Base-by-base conservation (phyloP, 2,329 filamentous ascomycete genomes). In the Penicillium thymicola region DNA sequence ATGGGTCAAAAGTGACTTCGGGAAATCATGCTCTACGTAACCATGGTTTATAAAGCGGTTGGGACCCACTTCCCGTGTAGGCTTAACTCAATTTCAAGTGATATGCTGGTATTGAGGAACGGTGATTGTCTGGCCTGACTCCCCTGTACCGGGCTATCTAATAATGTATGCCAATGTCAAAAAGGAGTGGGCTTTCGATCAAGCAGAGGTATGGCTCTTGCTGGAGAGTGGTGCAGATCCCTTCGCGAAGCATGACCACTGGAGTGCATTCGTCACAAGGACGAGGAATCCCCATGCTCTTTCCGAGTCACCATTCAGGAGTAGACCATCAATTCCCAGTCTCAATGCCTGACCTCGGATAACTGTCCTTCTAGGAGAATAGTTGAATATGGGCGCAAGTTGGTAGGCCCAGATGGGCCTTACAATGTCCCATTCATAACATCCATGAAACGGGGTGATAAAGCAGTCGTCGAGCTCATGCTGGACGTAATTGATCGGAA, bases 51-150 rank as follows among this genome's bases (percentile, higher is more conserved):
- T 6, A 21, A 42, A 9, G 47, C 44, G 46, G 57, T 59, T 54
- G 2, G 41, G 41, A 16, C 18, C 57, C 58, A 58, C 58, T 46
- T 48, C 50, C 50, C 58, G 55, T 43, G 27, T 34, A 38, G 14
- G 38, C 43, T 13, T 9, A 49, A 50, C 30, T 37, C 36, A 50
- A 21, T 50, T 34, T 14, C 11, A 25, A 32, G 37, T 3, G 21
- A 2, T 21, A 21, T 21, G 21, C 23, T 38, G 34, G 18, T 21
- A 37, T 48, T 6, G 34, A 18, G 34, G 16, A 28, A 13, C 14
- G 23, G 23, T 11, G 34, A 4, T 37, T 13, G 28, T 16, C 5
- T 28, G 16, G 14, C 16, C 9, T 23, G 5, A 18, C 46, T 27
- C 46, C 32, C 21, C 21, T 37, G 23, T 28, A 38, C 7, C 13